Percentiles rank a stretch among this genome's conserved stretches.
Evolutionary conservation across 805 yeast species (phyloP).

Genomic region (Grigorovia yakushimaensis): DNA sequence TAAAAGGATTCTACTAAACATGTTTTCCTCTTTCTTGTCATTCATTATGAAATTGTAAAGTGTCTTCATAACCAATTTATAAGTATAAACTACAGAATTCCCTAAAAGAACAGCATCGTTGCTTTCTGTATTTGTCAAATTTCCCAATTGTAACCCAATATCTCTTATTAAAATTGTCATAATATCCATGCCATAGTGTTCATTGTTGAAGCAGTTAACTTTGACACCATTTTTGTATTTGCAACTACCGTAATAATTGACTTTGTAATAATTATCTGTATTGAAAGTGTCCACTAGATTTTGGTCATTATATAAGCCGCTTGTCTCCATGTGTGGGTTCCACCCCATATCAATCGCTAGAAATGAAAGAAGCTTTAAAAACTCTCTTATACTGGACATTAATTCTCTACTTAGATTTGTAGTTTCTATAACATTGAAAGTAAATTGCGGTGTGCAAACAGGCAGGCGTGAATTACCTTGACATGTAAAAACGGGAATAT

Average conservation of each 20-base stretch:
- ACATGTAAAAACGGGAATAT: slow-evolving; percentile 22
- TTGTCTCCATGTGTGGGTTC: slow-evolving; percentile 7
- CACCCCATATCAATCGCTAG: slow-evolving; percentile 24
- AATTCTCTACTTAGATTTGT: slow-evolving; percentile 13
- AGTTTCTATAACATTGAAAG: slow-evolving; percentile 14
- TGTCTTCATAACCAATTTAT: slow-evolving; percentile 16
- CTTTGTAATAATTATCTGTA: slow-evolving; percentile 13
- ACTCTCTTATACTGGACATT: slow-evolving; percentile 17
- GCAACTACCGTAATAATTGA: slow-evolving; percentile 24
- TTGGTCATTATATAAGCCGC: slow-evolving; percentile 16
- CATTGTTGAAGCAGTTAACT: slow-evolving; percentile 12
- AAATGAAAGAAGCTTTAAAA: slow-evolving; percentile 21
- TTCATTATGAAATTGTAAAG: slow-evolving; percentile 13
- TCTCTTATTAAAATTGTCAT: slow-evolving; percentile 21
- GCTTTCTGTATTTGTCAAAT: slow-evolving; percentile 10
- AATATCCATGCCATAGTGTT: slow-evolving; percentile 19
- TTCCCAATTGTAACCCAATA: slow-evolving; percentile 24
- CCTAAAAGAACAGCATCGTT: slow-evolving; percentile 17
- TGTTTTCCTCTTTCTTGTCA: slow-evolving; percentile 10
- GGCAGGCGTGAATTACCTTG: slow-evolving; percentile 9
- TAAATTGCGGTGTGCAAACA: slow-evolving; percentile 24
- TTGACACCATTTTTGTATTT: slow-evolving; percentile 10
- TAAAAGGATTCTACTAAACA: slow-evolving; percentile 11
- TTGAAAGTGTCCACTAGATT: slow-evolving; percentile 20
- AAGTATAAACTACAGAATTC: slow-evolving; percentile 19